These are phyloP conservation scores for Agapanthus africanus DNA, from an alignment of 106 monocot genomes.

Conservation along the genomic window DNA sequence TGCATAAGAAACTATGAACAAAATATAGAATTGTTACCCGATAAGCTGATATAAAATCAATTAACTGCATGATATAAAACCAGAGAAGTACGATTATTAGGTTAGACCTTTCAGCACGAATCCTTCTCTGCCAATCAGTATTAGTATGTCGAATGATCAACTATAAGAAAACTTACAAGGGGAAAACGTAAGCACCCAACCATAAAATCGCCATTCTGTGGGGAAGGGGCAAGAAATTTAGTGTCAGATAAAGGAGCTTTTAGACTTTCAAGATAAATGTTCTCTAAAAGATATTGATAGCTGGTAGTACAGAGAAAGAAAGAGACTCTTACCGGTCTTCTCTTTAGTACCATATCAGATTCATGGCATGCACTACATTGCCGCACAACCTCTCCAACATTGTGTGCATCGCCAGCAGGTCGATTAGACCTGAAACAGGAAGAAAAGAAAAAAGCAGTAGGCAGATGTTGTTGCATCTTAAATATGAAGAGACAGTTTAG, in stretches of 20 bases:
- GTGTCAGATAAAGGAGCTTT: slow-evolving; percentile 1
- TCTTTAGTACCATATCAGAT: slow-evolving; percentile 80
- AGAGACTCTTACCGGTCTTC: slow-evolving; percentile 43
- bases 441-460: neutral
- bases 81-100: neutral
- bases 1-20: neutral
- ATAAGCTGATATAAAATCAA: slow-evolving; percentile 1
- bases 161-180: slow-evolving; percentile 39
- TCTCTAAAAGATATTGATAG: neutral
- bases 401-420: slow-evolving; percentile 33
- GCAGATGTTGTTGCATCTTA: neutral
- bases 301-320: neutral
- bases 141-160: neutral
- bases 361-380: slow-evolving; percentile 64
- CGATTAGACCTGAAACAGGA: slow-evolving; percentile 45
- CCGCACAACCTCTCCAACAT: slow-evolving; percentile 39
- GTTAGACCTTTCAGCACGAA: neutral
- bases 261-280: neutral
- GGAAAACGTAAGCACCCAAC: slow-evolving; percentile 81
- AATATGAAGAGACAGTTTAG: neutral
- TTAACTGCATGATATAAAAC: neutral
- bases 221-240: slow-evolving; percentile 3
- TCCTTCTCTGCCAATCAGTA: neutral
- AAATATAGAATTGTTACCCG: neutral
- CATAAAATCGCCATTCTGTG: slow-evolving; percentile 89